Conservation (phyloP, 1,284 basidiomycete genomes). For the Cryptococcus sp. region DNA sequence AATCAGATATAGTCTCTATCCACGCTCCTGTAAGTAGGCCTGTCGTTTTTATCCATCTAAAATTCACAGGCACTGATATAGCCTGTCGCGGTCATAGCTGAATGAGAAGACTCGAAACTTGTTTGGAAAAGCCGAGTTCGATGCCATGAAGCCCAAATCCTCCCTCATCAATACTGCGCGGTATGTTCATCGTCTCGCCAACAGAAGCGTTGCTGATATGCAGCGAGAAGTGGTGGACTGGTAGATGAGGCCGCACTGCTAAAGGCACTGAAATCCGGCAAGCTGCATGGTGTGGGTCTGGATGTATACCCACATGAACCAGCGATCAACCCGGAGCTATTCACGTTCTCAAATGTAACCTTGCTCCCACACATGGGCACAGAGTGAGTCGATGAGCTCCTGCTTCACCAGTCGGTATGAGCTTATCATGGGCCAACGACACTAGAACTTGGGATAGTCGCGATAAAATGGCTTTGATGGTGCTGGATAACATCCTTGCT, state of each 20-base stretch:
- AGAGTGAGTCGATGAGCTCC: conserved; percentile 13
- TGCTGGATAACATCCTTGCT: conserved; percentile 34
- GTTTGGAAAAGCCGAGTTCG: conserved; percentile 72
- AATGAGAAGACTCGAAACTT: conserved; percentile 69
- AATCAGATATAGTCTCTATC: conserved; percentile 67
- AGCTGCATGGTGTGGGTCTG: conserved; percentile 78
- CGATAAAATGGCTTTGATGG: conserved; percentile 36
- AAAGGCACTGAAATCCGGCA: conserved; percentile 70
- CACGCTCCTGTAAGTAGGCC: conserved; percentile 55
- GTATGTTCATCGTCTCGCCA: not conserved
- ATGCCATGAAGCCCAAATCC: conserved; percentile 70
- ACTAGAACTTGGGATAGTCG: conserved; percentile 33
- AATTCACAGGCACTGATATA: no score
- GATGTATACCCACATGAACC: conserved; percentile 56
- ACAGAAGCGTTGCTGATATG: no score
- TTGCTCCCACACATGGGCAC: conserved; percentile 37
- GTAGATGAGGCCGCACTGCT: conserved; percentile 82
- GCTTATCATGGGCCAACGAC: not conserved
- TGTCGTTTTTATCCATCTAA: not conserved
- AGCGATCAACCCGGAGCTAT: conserved; percentile 25
- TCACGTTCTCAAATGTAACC: conserved; percentile 25
- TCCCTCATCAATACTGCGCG: conserved; percentile 84
- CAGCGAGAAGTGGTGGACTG: conserved; percentile 63
- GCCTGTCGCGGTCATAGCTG: conserved; percentile 17
- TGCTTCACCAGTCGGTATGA: not conserved